Evolutionary conservation across 2,329 filamentous ascomycete species (phyloP), one percentile per base, ranked within the genome.

Genomic region (Clonostachys rhizophaga): DNA sequence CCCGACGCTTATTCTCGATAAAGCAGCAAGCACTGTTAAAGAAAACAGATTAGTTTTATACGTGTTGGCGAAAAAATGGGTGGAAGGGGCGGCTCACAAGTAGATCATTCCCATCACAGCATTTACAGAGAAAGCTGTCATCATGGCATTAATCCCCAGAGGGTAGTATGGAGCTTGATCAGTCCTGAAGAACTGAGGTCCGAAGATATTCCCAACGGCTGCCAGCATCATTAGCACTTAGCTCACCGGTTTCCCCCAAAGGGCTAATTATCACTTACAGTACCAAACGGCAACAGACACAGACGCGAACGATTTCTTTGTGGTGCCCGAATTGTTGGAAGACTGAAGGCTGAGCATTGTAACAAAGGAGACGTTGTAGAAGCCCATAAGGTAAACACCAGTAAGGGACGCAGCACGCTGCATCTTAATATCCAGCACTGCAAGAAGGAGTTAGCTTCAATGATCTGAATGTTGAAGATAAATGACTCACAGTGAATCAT

Each of bases 311-410:
- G 24, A 30, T 51, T 64, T 64, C 35, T 64, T 64, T 0, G 61
- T 63, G 0, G 57, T 53, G 0, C 61, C 61, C 2, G 58, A 57
- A 2, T 52, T 61, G 5, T 64, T 64, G 0, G 61, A 61, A 0
- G 62, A 63, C 12, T 52, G 55, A 1, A 64, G 36, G 24, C 62
- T 64, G 1, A 64, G 49, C 13, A 61, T 50, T 1, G 61, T 54
- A 1, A 62, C 55, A 47, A 54, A 65, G 0, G 61, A 54, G 0
- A 58, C 55, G 16, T 64, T 64, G n/a, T 64, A 64, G 34, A 64
- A 64, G 0, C 61, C 61, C 60, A 64, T 61, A 1, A 65, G 46
- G 30, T 65, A 64, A 4, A 63, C 61, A 0, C 58, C 60, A 0
- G 61, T 58, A 1, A 65, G 34, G 0, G 60, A 61, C 0, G 60